Evolutionary conservation across 495 filamentous ascomycete genomes (phyloP).

Genomic region (Beverwykella pulmonaria): DNA sequence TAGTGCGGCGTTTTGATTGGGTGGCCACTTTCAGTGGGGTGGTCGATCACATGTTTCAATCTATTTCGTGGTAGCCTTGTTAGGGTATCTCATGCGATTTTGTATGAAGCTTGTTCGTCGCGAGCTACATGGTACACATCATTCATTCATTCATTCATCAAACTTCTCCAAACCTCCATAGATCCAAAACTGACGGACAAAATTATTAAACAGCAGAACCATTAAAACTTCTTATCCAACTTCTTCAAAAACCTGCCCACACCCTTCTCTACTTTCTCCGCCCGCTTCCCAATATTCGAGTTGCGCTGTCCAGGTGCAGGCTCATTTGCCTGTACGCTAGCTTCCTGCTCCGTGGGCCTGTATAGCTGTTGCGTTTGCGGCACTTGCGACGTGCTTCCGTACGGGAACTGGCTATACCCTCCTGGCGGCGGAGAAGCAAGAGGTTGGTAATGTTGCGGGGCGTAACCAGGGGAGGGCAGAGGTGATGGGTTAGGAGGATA

Average conservation of each 20-base stretch:
- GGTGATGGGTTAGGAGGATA: conserved; percentile 31
- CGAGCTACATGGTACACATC: not conserved
- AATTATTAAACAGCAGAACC: conserved; percentile 2
- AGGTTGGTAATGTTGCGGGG: conserved; percentile 44
- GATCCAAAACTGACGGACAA: not conserved
- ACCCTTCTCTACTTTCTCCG: conserved; percentile 72
- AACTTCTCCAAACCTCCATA: no score
- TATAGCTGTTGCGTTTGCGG: conserved; percentile 64
- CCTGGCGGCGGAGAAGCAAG: conserved; percentile 35
- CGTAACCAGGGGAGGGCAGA: conserved; percentile 41
- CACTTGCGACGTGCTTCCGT: conserved; percentile 30
- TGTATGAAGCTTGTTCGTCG: not conserved
- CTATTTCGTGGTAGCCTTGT: no score
- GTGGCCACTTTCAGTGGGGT: not conserved
- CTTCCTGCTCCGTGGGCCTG: conserved; percentile 63
- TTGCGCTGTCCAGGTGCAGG: conserved; percentile 47
- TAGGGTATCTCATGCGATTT: not conserved
- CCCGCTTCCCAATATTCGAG: conserved; percentile 67
- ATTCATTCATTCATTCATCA: not conserved
- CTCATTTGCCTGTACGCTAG: conserved; percentile 45
- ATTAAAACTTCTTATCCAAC: conserved; percentile 81
- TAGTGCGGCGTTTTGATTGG: not conserved
- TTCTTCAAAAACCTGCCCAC: conserved; percentile 83
- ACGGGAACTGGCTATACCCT: conserved; percentile 31
- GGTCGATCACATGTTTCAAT: no score